Base-by-base conservation (phyloP, 495 filamentous ascomycete species). In the Annulohypoxylon moriforme region DNA sequence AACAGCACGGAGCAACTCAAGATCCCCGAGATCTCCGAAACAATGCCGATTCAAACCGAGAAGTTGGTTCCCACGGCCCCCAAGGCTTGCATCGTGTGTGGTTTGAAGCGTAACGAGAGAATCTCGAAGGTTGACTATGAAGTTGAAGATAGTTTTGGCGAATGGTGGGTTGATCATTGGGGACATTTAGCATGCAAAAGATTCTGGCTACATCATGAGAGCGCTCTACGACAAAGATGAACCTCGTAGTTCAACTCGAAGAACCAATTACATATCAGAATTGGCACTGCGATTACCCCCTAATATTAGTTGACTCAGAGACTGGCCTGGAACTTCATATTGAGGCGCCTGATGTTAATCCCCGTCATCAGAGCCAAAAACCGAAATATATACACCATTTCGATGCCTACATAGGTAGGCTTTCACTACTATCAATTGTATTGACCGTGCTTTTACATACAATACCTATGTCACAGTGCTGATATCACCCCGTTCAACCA, bases 131-230 rank as follows among this genome's bases (percentile, higher is more conserved):
- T 97, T 29, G 94, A 97, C 78, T 83, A 90, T 27, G 83, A 89
- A 60, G 90, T 96, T 18, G 88, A 93, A 69, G 96, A 97, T 81
- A 93, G 90, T 78, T 94, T 97, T 82, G 93, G 93, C 40, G 94
- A 98, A 80, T 98, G 93, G 93, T 99, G 96, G 96, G 85, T 91
- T 13, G 92, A 96, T 36, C 90, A 94, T 79, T 96, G 93, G 93
- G 90, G 91, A 0, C 91, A 97, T 82, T 80, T 89, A 14, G 87
- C 87, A 60, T 99, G 96, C 79, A 86, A 86, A 75, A 87, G 86
- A 61, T 98, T 97, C 73, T 99, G 96, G 96, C 81, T 91, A 55
- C 85, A 87, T 71, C 90, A 96, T 79, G 89, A 89, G 72, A 80
- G 80, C 18, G 80, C 84, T 56, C 82, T 97, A 71, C 83, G 84